These are phyloP conservation scores for Alectoria sarmentosa DNA, from an alignment of 495 filamentous ascomycete species.

Conservation along the genomic window DNA sequence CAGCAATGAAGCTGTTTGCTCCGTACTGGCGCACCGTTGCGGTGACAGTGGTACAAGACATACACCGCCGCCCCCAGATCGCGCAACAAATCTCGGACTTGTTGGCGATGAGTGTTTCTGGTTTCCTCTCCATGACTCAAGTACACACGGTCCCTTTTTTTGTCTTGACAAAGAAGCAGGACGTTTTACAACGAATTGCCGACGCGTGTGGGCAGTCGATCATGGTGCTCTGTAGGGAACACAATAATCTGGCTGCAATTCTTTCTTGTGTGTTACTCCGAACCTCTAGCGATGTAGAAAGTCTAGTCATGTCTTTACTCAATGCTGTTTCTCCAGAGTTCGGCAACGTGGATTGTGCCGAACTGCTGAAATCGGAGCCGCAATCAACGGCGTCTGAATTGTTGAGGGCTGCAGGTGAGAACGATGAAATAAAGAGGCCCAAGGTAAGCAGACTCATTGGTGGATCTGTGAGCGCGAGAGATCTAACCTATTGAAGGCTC, in stretches of 20 bases:
- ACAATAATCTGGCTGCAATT: conserved; percentile 68
- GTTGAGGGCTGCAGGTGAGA: conserved; percentile 72
- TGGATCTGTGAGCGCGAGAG: conserved; percentile 1
- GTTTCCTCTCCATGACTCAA: conserved; percentile 73
- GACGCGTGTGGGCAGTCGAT: conserved; percentile 57
- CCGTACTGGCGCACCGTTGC: conserved; percentile 85
- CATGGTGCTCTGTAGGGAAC: conserved; percentile 53
- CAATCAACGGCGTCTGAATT: conserved; percentile 69
- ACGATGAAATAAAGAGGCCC: conserved; percentile 51
- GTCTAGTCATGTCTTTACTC: conserved; percentile 60
- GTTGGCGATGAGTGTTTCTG: conserved; percentile 60
- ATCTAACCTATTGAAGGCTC: conserved; percentile 37
- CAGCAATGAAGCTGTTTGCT: conserved; percentile 59
- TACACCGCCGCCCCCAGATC: conserved; percentile 72
- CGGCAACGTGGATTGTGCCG: conserved; percentile 53
- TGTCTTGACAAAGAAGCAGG: conserved; percentile 65
- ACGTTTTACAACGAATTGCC: conserved; percentile 75
- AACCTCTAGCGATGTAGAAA: conserved; percentile 56
- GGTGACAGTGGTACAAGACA: conserved; percentile 69
- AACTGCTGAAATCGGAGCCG: conserved; percentile 68
- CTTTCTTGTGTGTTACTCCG: conserved; percentile 73
- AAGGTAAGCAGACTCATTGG: conserved; percentile 40
- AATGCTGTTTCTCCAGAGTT: conserved; percentile 61
- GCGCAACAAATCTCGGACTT: conserved; percentile 74
- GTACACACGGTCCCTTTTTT: conserved; percentile 76